A percentile compares a stretch with the other conserved stretches of the same genome.
phyloP scores from a whole-genome alignment of 1,284 basidiomycete species.

The Moesziomyces globuligerus region DNA sequence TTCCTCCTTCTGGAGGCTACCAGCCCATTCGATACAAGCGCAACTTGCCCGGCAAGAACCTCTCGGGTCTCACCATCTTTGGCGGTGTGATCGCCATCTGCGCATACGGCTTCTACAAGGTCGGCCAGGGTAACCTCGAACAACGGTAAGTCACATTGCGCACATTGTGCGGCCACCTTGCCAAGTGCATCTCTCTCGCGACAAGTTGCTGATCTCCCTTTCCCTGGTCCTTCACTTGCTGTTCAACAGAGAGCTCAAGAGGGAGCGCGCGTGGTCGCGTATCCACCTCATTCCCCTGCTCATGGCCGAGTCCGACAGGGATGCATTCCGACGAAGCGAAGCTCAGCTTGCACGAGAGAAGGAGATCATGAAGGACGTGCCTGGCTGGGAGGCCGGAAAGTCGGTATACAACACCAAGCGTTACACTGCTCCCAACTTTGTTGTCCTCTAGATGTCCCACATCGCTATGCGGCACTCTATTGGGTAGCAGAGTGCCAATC shows the following conservation, averaged over 20 bases:
- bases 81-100: constrained; percentile 84
- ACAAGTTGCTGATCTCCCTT: background rate
- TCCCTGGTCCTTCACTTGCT: background rate
- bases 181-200: too few species aligned
- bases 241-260: constrained; percentile 81
- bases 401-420: constrained; percentile 85
- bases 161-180: too few species aligned
- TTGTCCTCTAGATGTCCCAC: constrained; percentile 67
- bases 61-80: constrained; percentile 86
- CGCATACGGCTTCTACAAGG: constrained; percentile 89
- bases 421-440: constrained; percentile 75
- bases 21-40: constrained; percentile 94
- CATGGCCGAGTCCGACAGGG: constrained; percentile 91
- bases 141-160: constrained; percentile 86
- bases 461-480: constrained; percentile 4
- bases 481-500: too few species aligned
- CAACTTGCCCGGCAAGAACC: constrained; percentile 91
- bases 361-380: constrained; percentile 95
- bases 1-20: constrained; percentile 94
- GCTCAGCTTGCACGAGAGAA: constrained; percentile 84
- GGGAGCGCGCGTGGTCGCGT: constrained; percentile 94
- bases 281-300: constrained; percentile 89
- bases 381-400: constrained; percentile 82
- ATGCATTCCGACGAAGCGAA: constrained; percentile 82
- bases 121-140: constrained; percentile 90